These are phyloP conservation scores for Phytopythium ostracodes DNA, from an alignment of 352 stramenopile species.

Conservation along the genomic window DNA sequence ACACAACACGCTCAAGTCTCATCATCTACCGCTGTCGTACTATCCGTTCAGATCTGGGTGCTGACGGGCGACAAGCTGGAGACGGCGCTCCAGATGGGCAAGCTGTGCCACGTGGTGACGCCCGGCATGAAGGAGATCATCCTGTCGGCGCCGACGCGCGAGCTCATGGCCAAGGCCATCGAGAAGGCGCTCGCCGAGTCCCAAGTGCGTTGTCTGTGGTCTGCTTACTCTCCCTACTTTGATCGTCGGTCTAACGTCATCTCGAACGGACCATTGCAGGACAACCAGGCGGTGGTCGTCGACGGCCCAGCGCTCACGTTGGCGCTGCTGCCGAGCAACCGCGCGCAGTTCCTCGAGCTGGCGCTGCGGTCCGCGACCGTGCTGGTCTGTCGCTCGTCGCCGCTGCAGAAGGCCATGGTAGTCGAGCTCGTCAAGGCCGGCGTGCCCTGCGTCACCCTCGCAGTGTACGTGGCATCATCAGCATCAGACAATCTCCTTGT, in stretches of 20 bases:
- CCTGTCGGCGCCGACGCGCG: constrained; percentile 33
- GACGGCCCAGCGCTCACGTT: constrained; percentile 59
- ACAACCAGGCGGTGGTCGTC: constrained; percentile 66
- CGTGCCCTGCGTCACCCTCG: constrained; percentile 85
- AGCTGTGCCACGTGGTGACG: constrained; percentile 82
- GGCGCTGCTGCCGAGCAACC: constrained; percentile 48
- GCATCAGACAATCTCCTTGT: constrained; percentile 11
- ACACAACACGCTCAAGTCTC: too few species aligned
- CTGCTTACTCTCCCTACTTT: background rate
- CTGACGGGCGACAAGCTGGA: constrained; percentile 98
- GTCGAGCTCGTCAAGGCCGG: constrained; percentile 93
- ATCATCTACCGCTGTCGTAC: background rate
- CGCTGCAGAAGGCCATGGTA: constrained; percentile 87
- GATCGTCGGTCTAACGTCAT: background rate
- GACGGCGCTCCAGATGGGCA: constrained; percentile 98
- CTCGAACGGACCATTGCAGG: constrained; percentile 15
- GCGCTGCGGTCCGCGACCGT: constrained; percentile 75
- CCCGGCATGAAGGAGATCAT: constrained; percentile 80
- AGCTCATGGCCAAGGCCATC: constrained; percentile 49
- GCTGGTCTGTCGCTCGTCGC: constrained; percentile 86
- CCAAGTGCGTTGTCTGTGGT: constrained; percentile 22
- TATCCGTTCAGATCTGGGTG: constrained; percentile 81
- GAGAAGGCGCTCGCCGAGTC: constrained; percentile 44
- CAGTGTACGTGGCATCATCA: constrained; percentile 79
- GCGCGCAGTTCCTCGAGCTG: constrained; percentile 63